Base-by-base conservation (phyloP, 1,284 basidiomycete species). In the Ceratobasidium theobromae region DNA sequence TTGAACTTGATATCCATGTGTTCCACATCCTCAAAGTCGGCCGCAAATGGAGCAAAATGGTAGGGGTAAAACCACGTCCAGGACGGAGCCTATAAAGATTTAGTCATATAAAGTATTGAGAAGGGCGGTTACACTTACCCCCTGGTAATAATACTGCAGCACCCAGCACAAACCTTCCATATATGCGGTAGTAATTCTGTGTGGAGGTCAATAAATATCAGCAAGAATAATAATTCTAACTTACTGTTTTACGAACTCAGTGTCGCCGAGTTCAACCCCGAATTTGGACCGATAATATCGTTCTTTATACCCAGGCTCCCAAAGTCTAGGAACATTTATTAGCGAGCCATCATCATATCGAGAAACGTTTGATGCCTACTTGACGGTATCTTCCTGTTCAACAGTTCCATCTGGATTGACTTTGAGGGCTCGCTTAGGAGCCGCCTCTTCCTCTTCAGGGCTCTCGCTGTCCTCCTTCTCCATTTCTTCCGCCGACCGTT, bases 51-150 rank as follows among this genome's bases (percentile, higher is more conserved):
- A 3, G 97, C 94, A 75, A 96, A 99, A 77, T 99, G 96, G 75
- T 92, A 97, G 0, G 97, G 97, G 75, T 98, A 99, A 78, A 90
- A 99, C 97, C 97, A 99, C 73, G 95, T 88, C 97, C 97, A 99
- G 0, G 95, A 96, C 3, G 96, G 94, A n/a, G 90, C 86, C 91
- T 93, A 68, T 16, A 66, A 60, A 32, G 66, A 48, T 30, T 33
- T 32, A 68, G 43, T 9, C 11, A 49, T 11, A 11, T 18, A 21
- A 27, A 21, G 49, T 68, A 53, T 12, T 53, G 43, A 65, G n/a
- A 16, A 21, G 27, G 21, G 4, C 23, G 53, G 52, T 62, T 67
- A 43, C 33, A 81, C 86, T 67, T 73, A 93, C 93, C 71, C 97
- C 97, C 83, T 98, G 96, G 77, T 98, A 99, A 75, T 99, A 99